phyloP scores from a whole-genome alignment of 805 yeast genomes.

The Spathaspora girioi region DNA sequence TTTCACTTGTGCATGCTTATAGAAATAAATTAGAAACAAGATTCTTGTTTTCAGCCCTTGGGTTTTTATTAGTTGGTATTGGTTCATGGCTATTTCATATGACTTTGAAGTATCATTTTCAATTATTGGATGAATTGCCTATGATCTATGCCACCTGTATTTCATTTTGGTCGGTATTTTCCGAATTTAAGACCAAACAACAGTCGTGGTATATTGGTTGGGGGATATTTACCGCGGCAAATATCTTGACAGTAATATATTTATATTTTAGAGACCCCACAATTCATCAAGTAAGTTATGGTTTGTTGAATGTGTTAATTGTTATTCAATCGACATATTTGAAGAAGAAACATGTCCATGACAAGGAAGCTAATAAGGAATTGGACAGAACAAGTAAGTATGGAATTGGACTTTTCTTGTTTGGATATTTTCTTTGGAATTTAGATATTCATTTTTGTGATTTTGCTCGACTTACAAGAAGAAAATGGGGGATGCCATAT shows the following conservation, averaged over 20 bases:
- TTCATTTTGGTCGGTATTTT: constrained; percentile 82
- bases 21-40: constrained; percentile 63
- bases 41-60: constrained; percentile 67
- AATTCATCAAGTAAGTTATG: constrained; percentile 86
- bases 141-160: constrained; percentile 98
- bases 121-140: constrained; percentile 90
- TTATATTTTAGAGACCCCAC: constrained; percentile 76
- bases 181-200: constrained; percentile 46
- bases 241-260: constrained; percentile 65
- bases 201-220: constrained; percentile 44
- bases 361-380: constrained; percentile 41
- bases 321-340: constrained; percentile 56
- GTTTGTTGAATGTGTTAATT: constrained; percentile 67
- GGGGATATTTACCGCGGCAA: constrained; percentile 51
- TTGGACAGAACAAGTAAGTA: constrained; percentile 52
- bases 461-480: constrained; percentile 53
- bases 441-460: constrained; percentile 78
- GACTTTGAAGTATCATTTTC: constrained; percentile 88
- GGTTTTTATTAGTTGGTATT: constrained; percentile 85
- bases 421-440: constrained; percentile 87
- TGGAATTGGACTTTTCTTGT: constrained; percentile 60
- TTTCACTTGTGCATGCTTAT: constrained; percentile 58
- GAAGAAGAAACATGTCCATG: constrained; percentile 50
- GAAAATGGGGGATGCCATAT: constrained; percentile 72
- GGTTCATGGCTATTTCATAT: constrained; percentile 96